These are phyloP conservation scores for Vigna angularis DNA, from an alignment of 306 rosid genomes.

Conservation along the genomic window DNA sequence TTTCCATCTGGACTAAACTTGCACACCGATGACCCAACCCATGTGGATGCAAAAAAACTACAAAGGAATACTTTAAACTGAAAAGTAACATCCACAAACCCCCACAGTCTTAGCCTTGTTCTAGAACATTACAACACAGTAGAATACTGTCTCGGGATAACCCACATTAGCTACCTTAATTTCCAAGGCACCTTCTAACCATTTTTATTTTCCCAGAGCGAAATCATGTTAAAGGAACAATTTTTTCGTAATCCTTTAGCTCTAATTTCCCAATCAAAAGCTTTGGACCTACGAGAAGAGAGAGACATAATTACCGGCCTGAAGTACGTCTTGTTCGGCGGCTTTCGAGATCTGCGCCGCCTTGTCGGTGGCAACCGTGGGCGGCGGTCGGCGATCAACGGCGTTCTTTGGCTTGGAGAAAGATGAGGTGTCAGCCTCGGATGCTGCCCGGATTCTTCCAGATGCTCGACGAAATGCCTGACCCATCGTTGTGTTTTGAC, in stretches of 20 bases:
- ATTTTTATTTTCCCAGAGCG: not conserved
- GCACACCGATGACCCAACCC: not conserved
- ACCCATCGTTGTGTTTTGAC: slow-evolving; percentile 59
- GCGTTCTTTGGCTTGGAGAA: slow-evolving; percentile 57
- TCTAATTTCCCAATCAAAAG: slow-evolving; percentile 8
- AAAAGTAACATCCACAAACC: slow-evolving; percentile 11
- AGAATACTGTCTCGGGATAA: not conserved
- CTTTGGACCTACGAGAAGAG: not conserved
- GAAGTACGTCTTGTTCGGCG: slow-evolving; percentile 42
- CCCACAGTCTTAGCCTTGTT: not conserved
- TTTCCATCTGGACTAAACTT: slow-evolving; percentile 35
- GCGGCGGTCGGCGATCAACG: slow-evolving; percentile 58
- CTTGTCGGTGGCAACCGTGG: slow-evolving; percentile 28
- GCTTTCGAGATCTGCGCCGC: slow-evolving; percentile 50
- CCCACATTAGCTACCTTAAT: not conserved
- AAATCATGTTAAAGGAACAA: slow-evolving; percentile 16
- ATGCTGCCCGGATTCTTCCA: slow-evolving; percentile 68
- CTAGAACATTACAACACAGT: not conserved
- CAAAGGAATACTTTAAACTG: slow-evolving; percentile 17
- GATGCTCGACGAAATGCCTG: slow-evolving; percentile 99
- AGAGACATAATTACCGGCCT: slow-evolving; percentile 55
- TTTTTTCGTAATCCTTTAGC: slow-evolving; percentile 15
- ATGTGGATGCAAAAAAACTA: not conserved
- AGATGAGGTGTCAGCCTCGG: slow-evolving; percentile 55
- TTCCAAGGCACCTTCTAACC: not conserved